phyloP scores from a whole-genome alignment of 305 asterid species.

The Solanum hybrid region DNA sequence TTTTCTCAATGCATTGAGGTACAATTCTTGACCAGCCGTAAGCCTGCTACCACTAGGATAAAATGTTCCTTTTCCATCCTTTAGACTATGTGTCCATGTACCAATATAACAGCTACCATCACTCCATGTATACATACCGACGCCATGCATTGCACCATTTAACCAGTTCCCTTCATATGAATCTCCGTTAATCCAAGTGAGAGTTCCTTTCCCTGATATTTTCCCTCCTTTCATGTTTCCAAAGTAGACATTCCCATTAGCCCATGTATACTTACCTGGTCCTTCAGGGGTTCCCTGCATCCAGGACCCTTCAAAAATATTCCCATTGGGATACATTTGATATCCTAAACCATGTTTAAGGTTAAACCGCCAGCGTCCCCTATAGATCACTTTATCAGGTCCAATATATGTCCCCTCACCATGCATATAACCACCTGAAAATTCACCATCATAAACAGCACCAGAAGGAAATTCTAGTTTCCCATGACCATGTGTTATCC shows the following conservation, averaged over 20 bases:
- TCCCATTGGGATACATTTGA: slow-evolving; percentile 69
- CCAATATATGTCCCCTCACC: slow-evolving; percentile 65
- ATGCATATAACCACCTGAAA: slow-evolving; percentile 81
- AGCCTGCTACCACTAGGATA: slow-evolving; percentile 73
- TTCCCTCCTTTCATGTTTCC: slow-evolving; percentile 84
- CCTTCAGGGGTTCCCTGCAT: slow-evolving; percentile 89
- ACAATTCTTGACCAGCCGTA: slow-evolving; percentile 55
- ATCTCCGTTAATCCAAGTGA: slow-evolving; percentile 78
- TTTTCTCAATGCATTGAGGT: slow-evolving; percentile 73
- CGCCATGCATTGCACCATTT: slow-evolving; percentile 77
- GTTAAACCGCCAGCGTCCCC: slow-evolving; percentile 80
- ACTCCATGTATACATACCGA: slow-evolving; percentile 78
- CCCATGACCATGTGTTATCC: slow-evolving; percentile 86
- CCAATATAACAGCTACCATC: slow-evolving; percentile 86
- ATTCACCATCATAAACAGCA: slow-evolving; percentile 82
- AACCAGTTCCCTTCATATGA: slow-evolving; percentile 82
- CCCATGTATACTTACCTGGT: slow-evolving; percentile 90
- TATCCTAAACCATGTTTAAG: slow-evolving; percentile 90
- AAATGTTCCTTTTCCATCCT: slow-evolving; percentile 92
- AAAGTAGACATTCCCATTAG: slow-evolving; percentile 70
- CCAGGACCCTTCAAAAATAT: slow-evolving; percentile 93
- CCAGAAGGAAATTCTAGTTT: slow-evolving; percentile 75
- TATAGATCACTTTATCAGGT: slow-evolving; percentile 37
- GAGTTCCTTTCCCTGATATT: slow-evolving; percentile 91
- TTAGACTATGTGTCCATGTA: slow-evolving; percentile 85